A percentile compares a stretch with the other conserved stretches of the same genome.
Evolutionary conservation across 1,284 basidiomycete genomes (phyloP).

Genomic region (Heliocybe sulcata): DNA sequence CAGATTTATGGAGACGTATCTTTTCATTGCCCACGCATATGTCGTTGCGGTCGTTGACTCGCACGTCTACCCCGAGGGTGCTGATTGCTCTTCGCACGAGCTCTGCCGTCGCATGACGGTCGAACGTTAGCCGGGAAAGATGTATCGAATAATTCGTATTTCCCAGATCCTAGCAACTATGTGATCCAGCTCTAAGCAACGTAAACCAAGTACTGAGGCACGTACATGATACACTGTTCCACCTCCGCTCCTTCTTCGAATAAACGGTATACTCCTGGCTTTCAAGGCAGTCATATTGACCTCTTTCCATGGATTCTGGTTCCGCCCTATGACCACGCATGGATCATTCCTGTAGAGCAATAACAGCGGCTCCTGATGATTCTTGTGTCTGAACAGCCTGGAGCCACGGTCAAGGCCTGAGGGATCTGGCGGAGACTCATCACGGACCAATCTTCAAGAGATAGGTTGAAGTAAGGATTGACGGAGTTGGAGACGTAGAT

Average conservation of each 20-base stretch:
- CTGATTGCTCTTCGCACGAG: slow-evolving; percentile 77
- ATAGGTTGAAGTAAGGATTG: slow-evolving; percentile 91
- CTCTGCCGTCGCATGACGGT: slow-evolving; percentile 74
- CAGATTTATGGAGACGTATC: slow-evolving; percentile 44
- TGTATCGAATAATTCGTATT: slow-evolving; percentile 98
- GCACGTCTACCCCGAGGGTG: slow-evolving; percentile 65
- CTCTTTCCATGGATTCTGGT: slow-evolving; percentile 99
- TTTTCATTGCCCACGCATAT: slow-evolving; percentile 79
- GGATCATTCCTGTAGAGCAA: slow-evolving; percentile 87
- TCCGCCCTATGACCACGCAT: slow-evolving; percentile 92
- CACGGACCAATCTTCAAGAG: slow-evolving; percentile 86
- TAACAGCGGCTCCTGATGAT: slow-evolving; percentile 62
- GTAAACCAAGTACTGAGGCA: slow-evolving; percentile 12
- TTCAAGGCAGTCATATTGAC: slow-evolving; percentile 63
- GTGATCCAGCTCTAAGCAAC: background rate
- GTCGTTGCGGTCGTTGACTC: slow-evolving; percentile 89
- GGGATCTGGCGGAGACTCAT: background rate
- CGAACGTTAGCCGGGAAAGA: slow-evolving; percentile 75
- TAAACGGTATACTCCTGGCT: slow-evolving; percentile 61
- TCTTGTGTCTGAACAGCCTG: slow-evolving; percentile 82
- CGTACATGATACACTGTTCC: slow-evolving; percentile 96
- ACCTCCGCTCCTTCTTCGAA: slow-evolving; percentile 90
- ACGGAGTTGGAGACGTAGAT: slow-evolving; percentile 82
- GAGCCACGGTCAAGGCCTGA: background rate
- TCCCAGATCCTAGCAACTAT: slow-evolving; percentile 71